phyloP scores from a whole-genome alignment of 2,329 filamentous ascomycete genomes.

The Waltergamsia citrina region DNA sequence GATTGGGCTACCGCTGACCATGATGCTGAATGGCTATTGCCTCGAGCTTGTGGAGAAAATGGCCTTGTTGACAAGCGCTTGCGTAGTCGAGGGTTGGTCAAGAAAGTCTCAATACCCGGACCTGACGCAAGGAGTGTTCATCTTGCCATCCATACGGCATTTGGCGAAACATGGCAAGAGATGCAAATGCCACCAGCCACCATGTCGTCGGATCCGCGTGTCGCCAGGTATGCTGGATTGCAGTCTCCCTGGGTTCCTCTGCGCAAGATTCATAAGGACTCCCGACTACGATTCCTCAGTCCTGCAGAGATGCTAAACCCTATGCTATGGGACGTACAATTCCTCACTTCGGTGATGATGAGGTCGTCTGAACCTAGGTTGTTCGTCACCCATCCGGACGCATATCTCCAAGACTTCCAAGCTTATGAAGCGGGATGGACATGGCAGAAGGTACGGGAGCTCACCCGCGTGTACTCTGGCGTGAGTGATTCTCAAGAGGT shows the following conservation, averaged over 20 bases:
- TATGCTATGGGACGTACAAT: constrained; percentile 60
- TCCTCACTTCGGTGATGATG: constrained; percentile 67
- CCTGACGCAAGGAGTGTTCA: constrained; percentile 61
- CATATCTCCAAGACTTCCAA: constrained; percentile 57
- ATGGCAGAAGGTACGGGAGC: constrained; percentile 58
- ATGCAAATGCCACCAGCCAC: constrained; percentile 25
- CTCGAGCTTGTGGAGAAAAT: constrained; percentile 56
- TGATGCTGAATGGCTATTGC: constrained; percentile 53
- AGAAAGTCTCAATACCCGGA: constrained; percentile 50
- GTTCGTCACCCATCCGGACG: constrained; percentile 67
- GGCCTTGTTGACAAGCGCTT: constrained; percentile 60
- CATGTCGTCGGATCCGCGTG: constrained; percentile 13
- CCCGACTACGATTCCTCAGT: constrained; percentile 59
- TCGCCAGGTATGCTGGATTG: constrained; percentile 47
- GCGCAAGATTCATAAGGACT: constrained; percentile 66
- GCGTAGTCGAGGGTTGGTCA: constrained; percentile 64
- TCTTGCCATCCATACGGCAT: constrained; percentile 50
- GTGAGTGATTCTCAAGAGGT: constrained; percentile 33
- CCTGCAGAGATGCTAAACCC: constrained; percentile 66
- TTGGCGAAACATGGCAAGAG: constrained; percentile 44
- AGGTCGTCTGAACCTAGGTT: constrained; percentile 56
- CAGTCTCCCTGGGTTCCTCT: constrained; percentile 65
- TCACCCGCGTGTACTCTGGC: constrained; percentile 47
- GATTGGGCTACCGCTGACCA: constrained; percentile 35
- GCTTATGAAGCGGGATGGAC: constrained; percentile 52